A percentile compares a stretch with the other conserved stretches of the same genome.
These are phyloP conservation scores for Cercospora beticola DNA, from an alignment of 2,329 filamentous ascomycete genomes.

Conservation along the genomic window DNA sequence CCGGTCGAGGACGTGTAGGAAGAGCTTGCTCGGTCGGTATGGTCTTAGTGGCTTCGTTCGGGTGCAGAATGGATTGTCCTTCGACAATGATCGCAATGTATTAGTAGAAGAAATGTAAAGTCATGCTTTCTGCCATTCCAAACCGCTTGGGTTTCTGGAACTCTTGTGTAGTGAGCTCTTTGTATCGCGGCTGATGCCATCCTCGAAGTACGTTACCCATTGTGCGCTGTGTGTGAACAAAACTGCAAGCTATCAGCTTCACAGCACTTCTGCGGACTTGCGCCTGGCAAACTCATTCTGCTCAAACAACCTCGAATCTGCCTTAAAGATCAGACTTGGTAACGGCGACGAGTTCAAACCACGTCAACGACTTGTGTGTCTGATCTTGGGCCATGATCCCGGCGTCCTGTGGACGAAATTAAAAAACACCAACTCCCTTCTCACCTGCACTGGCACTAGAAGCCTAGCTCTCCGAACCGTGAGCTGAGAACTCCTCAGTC, in stretches of 20 bases:
- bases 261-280: neutral
- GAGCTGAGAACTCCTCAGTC: neutral
- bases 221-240: neutral
- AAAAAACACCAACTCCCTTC: neutral
- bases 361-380: neutral
- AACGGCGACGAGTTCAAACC: neutral
- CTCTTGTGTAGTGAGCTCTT: neutral
- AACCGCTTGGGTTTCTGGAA: no score
- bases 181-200: neutral
- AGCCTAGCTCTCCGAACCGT: neutral
- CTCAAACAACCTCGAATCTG: neutral
- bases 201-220: neutral
- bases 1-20: neutral
- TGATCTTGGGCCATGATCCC: neutral
- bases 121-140: neutral
- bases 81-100: neutral
- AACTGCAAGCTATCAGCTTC: neutral
- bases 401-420: neutral
- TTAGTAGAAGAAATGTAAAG: neutral
- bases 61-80: neutral
- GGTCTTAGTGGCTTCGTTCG: neutral
- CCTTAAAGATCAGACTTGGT: neutral
- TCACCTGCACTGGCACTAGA: neutral
- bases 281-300: neutral
- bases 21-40: neutral